These are phyloP conservation scores for Pleurotus salmoneostramineus DNA, from an alignment of 768 basidiomycete species.

Conservation along the genomic window DNA sequence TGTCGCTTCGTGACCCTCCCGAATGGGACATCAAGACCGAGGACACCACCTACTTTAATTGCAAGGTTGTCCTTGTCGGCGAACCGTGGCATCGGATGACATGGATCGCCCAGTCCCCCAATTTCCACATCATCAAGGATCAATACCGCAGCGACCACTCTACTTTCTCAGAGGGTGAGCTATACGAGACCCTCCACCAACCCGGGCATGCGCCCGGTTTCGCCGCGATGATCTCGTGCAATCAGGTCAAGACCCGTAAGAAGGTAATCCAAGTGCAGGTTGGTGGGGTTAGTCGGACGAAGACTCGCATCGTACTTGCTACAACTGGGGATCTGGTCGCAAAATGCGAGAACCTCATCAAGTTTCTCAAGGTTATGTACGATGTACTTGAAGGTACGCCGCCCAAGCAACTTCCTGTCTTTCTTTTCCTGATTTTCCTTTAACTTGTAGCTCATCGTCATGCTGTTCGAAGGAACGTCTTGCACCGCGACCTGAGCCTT, in stretches of 20 bases:
- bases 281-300: not conserved
- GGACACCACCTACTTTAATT: not conserved
- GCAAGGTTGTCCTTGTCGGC: not conserved
- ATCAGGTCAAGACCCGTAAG: not conserved
- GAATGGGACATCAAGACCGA: not conserved
- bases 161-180: not conserved
- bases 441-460: not conserved
- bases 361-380: not conserved
- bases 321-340: not conserved
- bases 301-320: not conserved
- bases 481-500: slow-evolving; percentile 6
- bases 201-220: not conserved
- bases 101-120: not conserved
- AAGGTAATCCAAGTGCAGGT: not conserved
- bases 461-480: not conserved
- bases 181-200: not conserved
- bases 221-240: not conserved
- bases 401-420: not conserved
- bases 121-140: not conserved
- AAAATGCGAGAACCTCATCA: not conserved
- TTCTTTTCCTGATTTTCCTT: not conserved
- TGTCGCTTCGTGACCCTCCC: not conserved
- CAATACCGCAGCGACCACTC: not conserved
- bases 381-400: not conserved
- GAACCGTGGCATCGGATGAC: not conserved